These are phyloP conservation scores for Lecanoromycetidae sp. DNA, from an alignment of 2,329 filamentous ascomycete species.

Conservation along the genomic window DNA sequence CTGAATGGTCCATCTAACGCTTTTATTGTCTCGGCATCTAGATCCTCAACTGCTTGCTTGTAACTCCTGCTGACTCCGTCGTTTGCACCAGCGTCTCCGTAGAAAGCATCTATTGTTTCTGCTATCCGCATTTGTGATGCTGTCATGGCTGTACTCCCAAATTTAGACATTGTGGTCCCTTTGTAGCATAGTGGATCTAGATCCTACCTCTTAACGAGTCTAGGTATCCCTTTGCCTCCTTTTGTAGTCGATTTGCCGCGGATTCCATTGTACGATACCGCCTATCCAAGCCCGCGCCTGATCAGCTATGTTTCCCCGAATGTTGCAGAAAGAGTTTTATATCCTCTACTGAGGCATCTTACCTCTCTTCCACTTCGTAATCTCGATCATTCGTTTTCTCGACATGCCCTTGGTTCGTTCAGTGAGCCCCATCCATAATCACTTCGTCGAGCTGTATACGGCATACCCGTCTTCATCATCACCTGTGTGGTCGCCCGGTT, in stretches of 20 bases:
- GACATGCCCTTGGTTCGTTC: slow-evolving; percentile 57
- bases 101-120: slow-evolving; percentile 98
- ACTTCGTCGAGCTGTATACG: neutral
- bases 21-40: slow-evolving; percentile 97
- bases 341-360: slow-evolving; percentile 16
- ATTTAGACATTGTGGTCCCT: neutral
- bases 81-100: slow-evolving; percentile 85
- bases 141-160: slow-evolving; percentile 66
- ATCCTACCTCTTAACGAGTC: slow-evolving; percentile 73
- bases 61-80: slow-evolving; percentile 95
- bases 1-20: slow-evolving; percentile 91
- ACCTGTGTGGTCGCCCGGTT: slow-evolving; percentile 98
- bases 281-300: slow-evolving; percentile 35
- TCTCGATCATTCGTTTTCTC: slow-evolving; percentile 98
- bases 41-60: slow-evolving; percentile 94
- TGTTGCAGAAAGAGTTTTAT: no score
- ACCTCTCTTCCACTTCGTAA: slow-evolving; percentile 95
- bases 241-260: slow-evolving; percentile 81
- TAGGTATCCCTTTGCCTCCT: slow-evolving; percentile 95
- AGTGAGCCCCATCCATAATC: neutral
- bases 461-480: slow-evolving; percentile 93
- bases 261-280: slow-evolving; percentile 97
- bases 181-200: neutral
- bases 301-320: slow-evolving; percentile 7
- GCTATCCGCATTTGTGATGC: slow-evolving; percentile 98